Percentiles rank a stretch among this genome's conserved stretches.
Evolutionary conservation across 2,329 filamentous ascomycete species (phyloP).

Genomic region (Ambrosiella xylebori): DNA sequence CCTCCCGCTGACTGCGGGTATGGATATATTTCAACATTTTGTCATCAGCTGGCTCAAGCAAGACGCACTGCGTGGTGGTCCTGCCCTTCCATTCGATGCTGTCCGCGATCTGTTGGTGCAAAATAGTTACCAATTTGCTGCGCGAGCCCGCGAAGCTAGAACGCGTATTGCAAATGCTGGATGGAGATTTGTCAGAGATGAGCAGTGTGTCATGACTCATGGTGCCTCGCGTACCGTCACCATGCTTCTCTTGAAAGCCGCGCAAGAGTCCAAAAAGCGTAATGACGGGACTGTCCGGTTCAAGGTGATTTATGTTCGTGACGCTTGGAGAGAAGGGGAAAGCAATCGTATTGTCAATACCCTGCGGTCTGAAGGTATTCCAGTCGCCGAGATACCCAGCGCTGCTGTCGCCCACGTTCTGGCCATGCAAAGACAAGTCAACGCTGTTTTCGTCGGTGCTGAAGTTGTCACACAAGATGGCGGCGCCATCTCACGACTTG

Average conservation of each 20-base stretch:
- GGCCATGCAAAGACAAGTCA: slow-evolving; percentile 34
- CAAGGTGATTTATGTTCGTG: slow-evolving; percentile 63
- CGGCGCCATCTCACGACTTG: slow-evolving; percentile 76
- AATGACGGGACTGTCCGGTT: slow-evolving; percentile 47
- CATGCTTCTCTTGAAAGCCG: slow-evolving; percentile 54
- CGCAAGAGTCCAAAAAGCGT: slow-evolving; percentile 25
- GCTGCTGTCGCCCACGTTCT: slow-evolving; percentile 66
- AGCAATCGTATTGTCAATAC: slow-evolving; percentile 53
- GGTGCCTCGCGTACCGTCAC: slow-evolving; percentile 76
- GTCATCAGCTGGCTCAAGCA: slow-evolving; percentile 57
- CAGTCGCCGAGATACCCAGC: slow-evolving; percentile 47
- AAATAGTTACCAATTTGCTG: slow-evolving; percentile 75
- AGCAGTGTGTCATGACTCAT: slow-evolving; percentile 71
- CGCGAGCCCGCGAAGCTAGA: slow-evolving; percentile 68
- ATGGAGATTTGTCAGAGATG: slow-evolving; percentile 60
- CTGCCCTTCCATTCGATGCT: slow-evolving; percentile 47
- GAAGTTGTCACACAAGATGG: slow-evolving; percentile 92
- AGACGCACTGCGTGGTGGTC: slow-evolving; percentile 22
- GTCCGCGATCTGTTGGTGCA: slow-evolving; percentile 68
- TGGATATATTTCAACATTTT: slow-evolving; percentile 89
- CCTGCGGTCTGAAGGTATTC: slow-evolving; percentile 56
- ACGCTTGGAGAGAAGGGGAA: slow-evolving; percentile 38
- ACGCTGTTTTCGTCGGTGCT: slow-evolving; percentile 48
- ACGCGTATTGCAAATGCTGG: slow-evolving; percentile 69
- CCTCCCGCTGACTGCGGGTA: slow-evolving; percentile 81